Conservation (phyloP, 228 moss, liverwort and hornwort species). For the Sphagnum magellanicum region DNA sequence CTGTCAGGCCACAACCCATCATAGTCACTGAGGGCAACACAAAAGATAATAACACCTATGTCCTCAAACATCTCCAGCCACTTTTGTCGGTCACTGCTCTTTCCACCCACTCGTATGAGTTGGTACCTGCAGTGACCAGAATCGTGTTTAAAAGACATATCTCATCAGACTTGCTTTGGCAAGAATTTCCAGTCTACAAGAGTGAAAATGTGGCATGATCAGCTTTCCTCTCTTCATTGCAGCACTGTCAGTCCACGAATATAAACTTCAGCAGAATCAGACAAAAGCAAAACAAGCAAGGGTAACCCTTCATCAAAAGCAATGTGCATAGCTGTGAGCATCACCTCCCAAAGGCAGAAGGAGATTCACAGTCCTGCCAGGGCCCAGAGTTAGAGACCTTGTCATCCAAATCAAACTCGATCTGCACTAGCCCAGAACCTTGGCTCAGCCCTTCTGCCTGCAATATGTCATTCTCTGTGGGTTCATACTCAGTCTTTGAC, state of each 20-base stretch:
- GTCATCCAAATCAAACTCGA: slow-evolving; percentile 42
- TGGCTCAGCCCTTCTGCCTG: slow-evolving; percentile 44
- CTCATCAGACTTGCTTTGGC: not conserved
- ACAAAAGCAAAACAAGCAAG: not conserved
- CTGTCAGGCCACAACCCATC: slow-evolving; percentile 28
- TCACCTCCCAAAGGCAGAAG: slow-evolving; percentile 29
- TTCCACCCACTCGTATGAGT: slow-evolving; percentile 53
- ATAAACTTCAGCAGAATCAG: not conserved
- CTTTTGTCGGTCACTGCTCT: slow-evolving; percentile 42
- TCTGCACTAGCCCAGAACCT: slow-evolving; percentile 49
- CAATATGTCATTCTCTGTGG: slow-evolving; percentile 36
- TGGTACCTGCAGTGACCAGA: slow-evolving; percentile 30
- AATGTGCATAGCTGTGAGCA: not conserved
- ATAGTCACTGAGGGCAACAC: slow-evolving; percentile 47
- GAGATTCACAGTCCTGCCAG: slow-evolving; percentile 28
- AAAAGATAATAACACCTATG: slow-evolving; percentile 42
- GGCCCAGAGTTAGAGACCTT: slow-evolving; percentile 20
- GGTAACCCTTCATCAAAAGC: not conserved
- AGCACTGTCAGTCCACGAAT: not conserved
- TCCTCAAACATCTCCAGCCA: slow-evolving; percentile 60
- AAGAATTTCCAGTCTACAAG: not conserved
- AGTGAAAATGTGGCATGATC: not conserved
- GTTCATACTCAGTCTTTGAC: slow-evolving; percentile 22
- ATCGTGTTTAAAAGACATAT: too few relatives aligned
- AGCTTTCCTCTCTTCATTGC: not conserved